A percentile compares a stretch with the other conserved stretches of the same genome.
These are phyloP conservation scores for Kuraishia capsulata DNA, from an alignment of 805 yeast genomes.

Conservation along the genomic window DNA sequence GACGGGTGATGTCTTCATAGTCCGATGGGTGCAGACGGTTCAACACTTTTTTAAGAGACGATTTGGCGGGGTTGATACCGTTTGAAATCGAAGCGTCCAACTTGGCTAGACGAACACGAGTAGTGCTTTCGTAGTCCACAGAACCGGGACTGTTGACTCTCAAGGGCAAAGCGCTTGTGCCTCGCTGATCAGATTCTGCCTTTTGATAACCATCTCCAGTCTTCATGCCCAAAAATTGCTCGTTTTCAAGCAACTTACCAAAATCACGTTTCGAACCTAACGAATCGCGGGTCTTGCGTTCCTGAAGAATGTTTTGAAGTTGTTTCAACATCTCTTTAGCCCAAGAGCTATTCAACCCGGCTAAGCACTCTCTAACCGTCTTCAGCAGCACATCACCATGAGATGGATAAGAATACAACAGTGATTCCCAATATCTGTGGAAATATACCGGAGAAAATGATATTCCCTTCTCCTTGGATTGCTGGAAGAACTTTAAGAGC, in stretches of 20 bases:
- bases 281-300: not conserved
- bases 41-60: not conserved
- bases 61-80: not conserved
- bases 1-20: not conserved
- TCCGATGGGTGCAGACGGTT: not conserved
- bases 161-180: too few species aligned
- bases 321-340: not conserved
- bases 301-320: not conserved
- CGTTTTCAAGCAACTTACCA: too few species aligned
- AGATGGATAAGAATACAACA: not conserved
- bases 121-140: not conserved
- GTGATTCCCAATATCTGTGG: not conserved
- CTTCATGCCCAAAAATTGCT: too few species aligned
- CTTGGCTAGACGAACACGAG: not conserved
- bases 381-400: not conserved
- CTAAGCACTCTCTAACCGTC: not conserved
- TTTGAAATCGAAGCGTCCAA: not conserved
- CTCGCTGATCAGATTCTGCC: too few species aligned
- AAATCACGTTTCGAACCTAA: too few species aligned
- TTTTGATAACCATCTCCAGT: too few species aligned
- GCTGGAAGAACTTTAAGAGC: not conserved
- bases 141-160: too few species aligned
- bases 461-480: not conserved
- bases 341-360: not conserved
- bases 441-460: not conserved